Evolutionary conservation across 768 basidiomycete genomes (phyloP).

Genomic region (Pisolithus sp.): DNA sequence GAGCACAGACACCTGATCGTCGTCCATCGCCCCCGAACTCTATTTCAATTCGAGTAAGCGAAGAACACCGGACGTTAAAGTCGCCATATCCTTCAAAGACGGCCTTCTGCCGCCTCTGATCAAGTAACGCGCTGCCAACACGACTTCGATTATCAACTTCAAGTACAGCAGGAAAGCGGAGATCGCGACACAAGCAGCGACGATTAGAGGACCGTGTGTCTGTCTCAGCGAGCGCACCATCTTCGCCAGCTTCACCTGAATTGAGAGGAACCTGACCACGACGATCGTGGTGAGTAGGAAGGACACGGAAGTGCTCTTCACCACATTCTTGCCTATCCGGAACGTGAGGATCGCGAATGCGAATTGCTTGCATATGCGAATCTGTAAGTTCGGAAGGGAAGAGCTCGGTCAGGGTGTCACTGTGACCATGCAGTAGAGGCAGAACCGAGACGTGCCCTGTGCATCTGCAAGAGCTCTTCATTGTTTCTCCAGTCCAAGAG

Average conservation of each 20-base stretch:
- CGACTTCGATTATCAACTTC: conserved; percentile 21
- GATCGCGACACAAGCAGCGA: conserved; percentile 18
- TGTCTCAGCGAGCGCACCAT: conserved; percentile 20
- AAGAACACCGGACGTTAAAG: conserved; percentile 17
- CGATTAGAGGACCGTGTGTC: conserved; percentile 19
- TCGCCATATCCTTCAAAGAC: conserved; percentile 18
- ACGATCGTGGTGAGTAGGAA: conserved; percentile 26
- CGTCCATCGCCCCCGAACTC: background rate
- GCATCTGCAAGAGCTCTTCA: conserved; percentile 16
- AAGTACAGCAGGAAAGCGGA: conserved; percentile 23
- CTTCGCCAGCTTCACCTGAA: conserved; percentile 26
- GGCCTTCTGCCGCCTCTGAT: conserved; percentile 22
- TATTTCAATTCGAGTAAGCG: conserved; percentile 28
- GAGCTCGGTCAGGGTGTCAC: background rate
- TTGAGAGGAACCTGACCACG: conserved; percentile 22
- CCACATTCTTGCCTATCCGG: conserved; percentile 21
- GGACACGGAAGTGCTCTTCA: conserved; percentile 24
- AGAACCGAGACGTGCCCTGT: conserved; percentile 10
- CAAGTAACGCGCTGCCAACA: conserved; percentile 23
- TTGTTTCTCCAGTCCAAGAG: conserved; percentile 9
- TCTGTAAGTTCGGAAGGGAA: conserved; percentile 5
- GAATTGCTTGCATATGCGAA: conserved; percentile 17
- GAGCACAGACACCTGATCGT: too few relatives aligned
- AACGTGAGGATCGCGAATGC: conserved; percentile 22
- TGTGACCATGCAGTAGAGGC: background rate